Percentiles rank a stretch among this genome's conserved stretches.
Evolutionary conservation across 139 green algal species (phyloP).

Genomic region (Auxenochlorella pyrenoidosa): DNA sequence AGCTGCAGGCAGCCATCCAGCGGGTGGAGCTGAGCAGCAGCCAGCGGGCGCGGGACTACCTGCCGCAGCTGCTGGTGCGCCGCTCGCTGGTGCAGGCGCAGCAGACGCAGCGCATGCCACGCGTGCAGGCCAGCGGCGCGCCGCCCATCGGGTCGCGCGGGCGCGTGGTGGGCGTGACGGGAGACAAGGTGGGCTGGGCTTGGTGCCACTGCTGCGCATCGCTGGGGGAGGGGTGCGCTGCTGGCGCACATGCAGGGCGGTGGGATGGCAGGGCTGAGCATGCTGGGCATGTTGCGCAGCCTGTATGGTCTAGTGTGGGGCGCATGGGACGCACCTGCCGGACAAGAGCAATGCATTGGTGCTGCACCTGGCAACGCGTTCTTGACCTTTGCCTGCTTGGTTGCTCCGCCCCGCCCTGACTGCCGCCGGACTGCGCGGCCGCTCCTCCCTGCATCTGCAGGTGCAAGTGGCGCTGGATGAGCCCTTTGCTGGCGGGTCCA

Average conservation of each 20-base stretch:
- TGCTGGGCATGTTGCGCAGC: too few relatives aligned
- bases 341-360: background rate
- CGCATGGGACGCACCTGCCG: background rate
- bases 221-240: too few relatives aligned
- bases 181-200: background rate
- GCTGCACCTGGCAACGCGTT: background rate
- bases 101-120: background rate
- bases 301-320: too few relatives aligned
- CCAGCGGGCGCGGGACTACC: constrained; percentile 10
- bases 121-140: background rate
- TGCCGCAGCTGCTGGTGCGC: constrained; percentile 36
- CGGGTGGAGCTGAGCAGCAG: constrained; percentile 12
- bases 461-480: constrained; percentile 40
- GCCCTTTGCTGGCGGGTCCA: constrained; percentile 5
- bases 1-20: constrained; percentile 26
- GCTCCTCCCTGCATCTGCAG: background rate
- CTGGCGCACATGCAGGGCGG: too few relatives aligned
- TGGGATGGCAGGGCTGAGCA: too few relatives aligned
- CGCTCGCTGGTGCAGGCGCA: constrained; percentile 15
- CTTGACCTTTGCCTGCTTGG: background rate
- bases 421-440: background rate
- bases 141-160: constrained; percentile 34
- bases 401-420: background rate
- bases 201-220: too few relatives aligned
- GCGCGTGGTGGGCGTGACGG: background rate